Evolutionary conservation across 225 moss, liverwort and hornwort species (phyloP), one percentile per base, ranked within the genome.

Genomic region (Bryoerythrophyllum caledonicum): DNA sequence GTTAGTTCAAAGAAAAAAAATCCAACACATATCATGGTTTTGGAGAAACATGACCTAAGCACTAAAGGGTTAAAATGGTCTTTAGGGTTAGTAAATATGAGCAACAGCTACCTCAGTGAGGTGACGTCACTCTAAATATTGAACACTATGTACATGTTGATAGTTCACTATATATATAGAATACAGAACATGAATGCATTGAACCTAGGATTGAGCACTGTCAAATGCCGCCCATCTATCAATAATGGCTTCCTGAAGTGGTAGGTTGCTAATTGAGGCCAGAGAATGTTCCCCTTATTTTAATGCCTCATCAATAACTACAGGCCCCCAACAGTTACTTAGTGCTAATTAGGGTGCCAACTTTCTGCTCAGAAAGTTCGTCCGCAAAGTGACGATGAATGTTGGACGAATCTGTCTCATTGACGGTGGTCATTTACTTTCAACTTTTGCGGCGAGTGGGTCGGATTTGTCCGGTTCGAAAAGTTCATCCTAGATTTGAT

Each of bases 281-380:
- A 46, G 72, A 4, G 72, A 72, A 72, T 60, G 72, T 72, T 46
- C 32, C 60, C 61, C 14, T 49, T 5, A 32, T 32, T 32, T 23
- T 34, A 30, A 21, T 72, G 60, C n/a, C 14, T 30, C 14, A 20
- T 12, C 25, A 26, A 32, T 1, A 40, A 13, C 3, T 41, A 12
- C 10, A 38, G 38, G 3, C 19, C 25, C 41, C 8, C 12, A 71
- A 44, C 32, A 46, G 14, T 21, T 14, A 46, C 46, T 72, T 57
- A 16, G 12, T 68, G 30, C 67, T 69, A 37, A 24, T 55, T 55
- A 8, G 4, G 30, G 49, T 20, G 11, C 1, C 10, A 0, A 0
- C 10, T 28, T 67, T 49, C 10, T 20, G 67, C 49, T 6, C 19
- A 11, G 28, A 30, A 49, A 11, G 49, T 30, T 48, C 67, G 23